Conservation (phyloP, 495 filamentous ascomycete genomes). For the Aspergillus conjunctus region DNA sequence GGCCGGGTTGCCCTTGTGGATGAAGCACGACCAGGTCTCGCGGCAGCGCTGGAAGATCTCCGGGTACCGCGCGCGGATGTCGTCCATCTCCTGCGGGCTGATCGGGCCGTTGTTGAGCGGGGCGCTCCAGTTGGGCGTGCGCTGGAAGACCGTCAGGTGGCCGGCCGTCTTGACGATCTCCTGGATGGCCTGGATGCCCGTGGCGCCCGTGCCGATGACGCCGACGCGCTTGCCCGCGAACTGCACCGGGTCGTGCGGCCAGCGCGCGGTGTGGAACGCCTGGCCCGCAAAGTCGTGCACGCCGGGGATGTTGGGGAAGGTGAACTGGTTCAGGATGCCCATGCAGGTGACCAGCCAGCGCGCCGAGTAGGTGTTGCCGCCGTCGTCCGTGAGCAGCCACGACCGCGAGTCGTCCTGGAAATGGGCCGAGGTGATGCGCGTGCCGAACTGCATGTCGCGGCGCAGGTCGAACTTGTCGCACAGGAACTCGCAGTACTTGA, state of each 20-base stretch:
- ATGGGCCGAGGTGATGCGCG: slow-evolving; percentile 24
- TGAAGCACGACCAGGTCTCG: slow-evolving; percentile 26
- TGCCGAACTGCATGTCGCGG: slow-evolving; percentile 34
- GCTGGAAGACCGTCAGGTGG: slow-evolving; percentile 53
- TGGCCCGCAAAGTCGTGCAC: slow-evolving; percentile 27
- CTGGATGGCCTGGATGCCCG: slow-evolving; percentile 14
- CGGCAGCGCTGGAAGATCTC: slow-evolving; percentile 41
- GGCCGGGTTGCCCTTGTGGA: slow-evolving; percentile 36
- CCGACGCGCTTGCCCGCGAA: slow-evolving; percentile 53
- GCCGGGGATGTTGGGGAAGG: slow-evolving; percentile 30
- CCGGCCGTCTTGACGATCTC: slow-evolving; percentile 40
- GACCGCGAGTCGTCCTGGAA: slow-evolving; percentile 23
- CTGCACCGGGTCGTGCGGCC: slow-evolving; percentile 40
- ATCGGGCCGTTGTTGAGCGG: slow-evolving; percentile 51
- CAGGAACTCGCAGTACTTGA: slow-evolving; percentile 28
- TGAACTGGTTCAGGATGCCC: slow-evolving; percentile 30
- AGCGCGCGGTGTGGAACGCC: slow-evolving; percentile 45
- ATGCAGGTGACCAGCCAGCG: slow-evolving; percentile 26
- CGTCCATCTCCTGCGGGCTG: slow-evolving; percentile 45
- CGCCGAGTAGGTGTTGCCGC: slow-evolving; percentile 18
- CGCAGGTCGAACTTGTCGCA: slow-evolving; percentile 31
- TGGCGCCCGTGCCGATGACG: slow-evolving; percentile 52
- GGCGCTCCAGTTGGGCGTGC: slow-evolving; percentile 54
- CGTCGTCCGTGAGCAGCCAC: slow-evolving; percentile 28
- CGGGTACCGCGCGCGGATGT: slow-evolving; percentile 41